Percentiles rank a stretch among this genome's conserved stretches.
These are phyloP conservation scores for Vachellia collinsii DNA, from an alignment of 306 rosid species.

Conservation along the genomic window DNA sequence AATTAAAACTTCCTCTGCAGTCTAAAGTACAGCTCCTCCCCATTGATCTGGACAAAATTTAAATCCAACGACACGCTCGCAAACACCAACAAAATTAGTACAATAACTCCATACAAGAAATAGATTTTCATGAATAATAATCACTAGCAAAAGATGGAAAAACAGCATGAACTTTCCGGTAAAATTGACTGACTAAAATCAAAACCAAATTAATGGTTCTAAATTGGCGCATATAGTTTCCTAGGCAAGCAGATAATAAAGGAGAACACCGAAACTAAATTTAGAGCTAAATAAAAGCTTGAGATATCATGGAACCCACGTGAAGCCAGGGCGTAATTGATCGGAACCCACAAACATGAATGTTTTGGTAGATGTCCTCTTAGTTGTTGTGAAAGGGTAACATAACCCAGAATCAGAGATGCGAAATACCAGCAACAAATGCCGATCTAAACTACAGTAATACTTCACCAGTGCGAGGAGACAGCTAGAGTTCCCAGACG, in stretches of 20 bases:
- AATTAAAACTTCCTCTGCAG: neutral
- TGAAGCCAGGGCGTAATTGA: neutral
- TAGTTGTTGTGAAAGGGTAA: neutral
- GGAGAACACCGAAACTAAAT: constrained; percentile 17
- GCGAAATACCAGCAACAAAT: constrained; percentile 31
- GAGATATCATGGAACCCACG: neutral
- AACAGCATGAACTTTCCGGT: neutral
- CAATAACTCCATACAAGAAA: neutral
- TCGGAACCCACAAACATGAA: constrained; percentile 30
- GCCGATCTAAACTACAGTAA: constrained; percentile 43
- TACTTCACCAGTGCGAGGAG: constrained; percentile 32
- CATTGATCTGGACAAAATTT: neutral
- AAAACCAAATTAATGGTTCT: constrained; percentile 11
- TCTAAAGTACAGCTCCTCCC: neutral
- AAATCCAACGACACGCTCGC: constrained; percentile 12
- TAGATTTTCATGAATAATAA: constrained; percentile 1
- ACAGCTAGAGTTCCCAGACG: constrained; percentile 43
- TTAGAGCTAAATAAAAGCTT: constrained; percentile 11
- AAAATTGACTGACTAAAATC: neutral
- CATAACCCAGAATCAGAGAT: constrained; percentile 1
- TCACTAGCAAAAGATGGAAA: neutral
- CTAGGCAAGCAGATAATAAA: neutral
- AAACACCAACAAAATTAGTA: neutral
- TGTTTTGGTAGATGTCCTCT: constrained; percentile 21
- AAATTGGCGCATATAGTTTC: neutral